Conservation (phyloP, 2,329 filamentous ascomycete genomes). For the Monosporascus sp. region DNA sequence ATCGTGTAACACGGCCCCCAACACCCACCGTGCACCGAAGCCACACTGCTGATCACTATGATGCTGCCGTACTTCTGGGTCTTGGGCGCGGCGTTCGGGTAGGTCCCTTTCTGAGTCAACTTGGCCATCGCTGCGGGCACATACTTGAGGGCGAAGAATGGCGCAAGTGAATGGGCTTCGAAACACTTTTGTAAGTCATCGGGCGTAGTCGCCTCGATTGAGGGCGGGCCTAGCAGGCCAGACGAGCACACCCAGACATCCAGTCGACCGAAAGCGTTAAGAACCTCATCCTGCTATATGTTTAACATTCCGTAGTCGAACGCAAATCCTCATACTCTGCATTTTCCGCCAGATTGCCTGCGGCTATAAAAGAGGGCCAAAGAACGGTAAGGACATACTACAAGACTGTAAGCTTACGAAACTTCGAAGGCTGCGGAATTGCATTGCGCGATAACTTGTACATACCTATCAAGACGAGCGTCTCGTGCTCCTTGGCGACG, state of each 20-base stretch:
- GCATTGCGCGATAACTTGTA: no score
- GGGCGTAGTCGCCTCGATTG: conserved; percentile 50
- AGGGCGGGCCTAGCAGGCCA: conserved; percentile 50
- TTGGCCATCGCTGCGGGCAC: conserved; percentile 59
- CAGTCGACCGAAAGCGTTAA: conserved; percentile 53
- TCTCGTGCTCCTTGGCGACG: conserved; percentile 53
- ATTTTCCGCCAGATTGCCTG: no score
- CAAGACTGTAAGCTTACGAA: no score
- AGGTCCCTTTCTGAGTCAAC: conserved; percentile 45
- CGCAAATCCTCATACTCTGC: no score
- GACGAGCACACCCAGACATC: conserved; percentile 58
- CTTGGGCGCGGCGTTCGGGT: conserved; percentile 57
- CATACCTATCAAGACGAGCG: conserved; percentile 44
- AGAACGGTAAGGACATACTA: no score
- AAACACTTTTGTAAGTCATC: conserved; percentile 51
- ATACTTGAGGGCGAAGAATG: conserved; percentile 61
- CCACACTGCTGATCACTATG: conserved; percentile 54
- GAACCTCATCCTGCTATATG: conserved; percentile 43
- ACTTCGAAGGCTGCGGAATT: no score
- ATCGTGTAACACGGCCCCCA: conserved; percentile 59
- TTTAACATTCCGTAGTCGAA: not conserved
- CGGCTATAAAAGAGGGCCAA: no score
- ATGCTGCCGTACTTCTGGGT: conserved; percentile 56
- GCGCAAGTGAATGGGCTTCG: conserved; percentile 55
- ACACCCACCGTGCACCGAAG: conserved; percentile 51